Base-by-base conservation (phyloP, 495 filamentous ascomycete genomes). In the Talaromyces liani region DNA sequence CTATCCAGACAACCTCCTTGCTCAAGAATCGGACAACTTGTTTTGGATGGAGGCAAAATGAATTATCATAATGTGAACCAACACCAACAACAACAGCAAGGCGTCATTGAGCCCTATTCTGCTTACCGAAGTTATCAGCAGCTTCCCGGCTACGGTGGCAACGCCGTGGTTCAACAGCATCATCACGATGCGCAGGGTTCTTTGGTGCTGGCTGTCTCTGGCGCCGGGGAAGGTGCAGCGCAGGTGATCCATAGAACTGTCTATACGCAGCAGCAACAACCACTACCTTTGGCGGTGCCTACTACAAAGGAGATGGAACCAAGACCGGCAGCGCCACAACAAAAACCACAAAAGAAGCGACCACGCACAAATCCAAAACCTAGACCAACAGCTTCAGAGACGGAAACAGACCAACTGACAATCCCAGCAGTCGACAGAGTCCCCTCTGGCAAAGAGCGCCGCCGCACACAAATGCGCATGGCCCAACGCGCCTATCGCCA, bases 401-500 rank as follows among this genome's bases (percentile, higher is more conserved):
- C 36, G 9, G 33, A 3, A 41, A 16, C 36, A 1, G 14, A 41
- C 14, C 4, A 16, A 0, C 36, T 4, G 14, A 41, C 33, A 41
- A 4, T 4, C 4, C 56, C 31, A 24, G 12, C 25, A n/a, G 36
- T 60, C 12, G 36, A 60, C 31, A 33, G 58, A 18, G 58, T 60
- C 22, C 58, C 34, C 18, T 22, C 58, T 6, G 58, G 29, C 29
- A 60, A 60, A 45, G 58, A 96, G 90, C 86, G 90, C 57, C 86
- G 91, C 27, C 84, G 91, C 57, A 92, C 88, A 20, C 91, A 96
- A 75, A 93, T 93, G 62, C 86, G 91, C 45, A 80, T 94, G 63
- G 91, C 91, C 6, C 91, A 96, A 69, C 81, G 91, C 41, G 91
- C 91, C 2, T 95, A 96, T 67, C 86, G 91, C 10, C 85, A 90